Evolutionary conservation across 495 filamentous ascomycete genomes (phyloP), one percentile per base, ranked within the genome.

Genomic region (Lophiostoma macrostomum): DNA sequence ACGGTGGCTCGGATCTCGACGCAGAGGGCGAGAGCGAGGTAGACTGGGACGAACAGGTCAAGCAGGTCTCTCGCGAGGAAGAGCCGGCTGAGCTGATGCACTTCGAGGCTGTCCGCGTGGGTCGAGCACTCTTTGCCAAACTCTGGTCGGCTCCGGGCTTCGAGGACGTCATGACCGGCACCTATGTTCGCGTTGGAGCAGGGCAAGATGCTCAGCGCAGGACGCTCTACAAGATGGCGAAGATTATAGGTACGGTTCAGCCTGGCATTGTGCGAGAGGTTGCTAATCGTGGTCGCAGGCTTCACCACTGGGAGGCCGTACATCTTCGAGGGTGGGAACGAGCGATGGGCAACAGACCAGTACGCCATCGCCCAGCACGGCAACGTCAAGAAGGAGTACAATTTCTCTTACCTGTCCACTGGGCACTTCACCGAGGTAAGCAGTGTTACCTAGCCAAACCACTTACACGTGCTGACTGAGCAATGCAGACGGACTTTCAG

Each of bases 71-170:
- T 11, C 77, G 74, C 37, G 75, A 81, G 35, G 79, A 84, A 41
- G 75, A 74, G 18, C 84, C 80, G 11, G 82, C 86, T 11, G 81
- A 83, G 10, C 74, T 95, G n/a, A 72, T 76, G 2, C 90, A 98
- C 63, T 77, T 94, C 55, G 85, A 96, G 60, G 82, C 86, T 39
- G 78, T 87, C 52, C 82, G 87, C 50, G 76, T 98, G 51, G 88
- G 91, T 18, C 80, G 94, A 28, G 81, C 73, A 53, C 84, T 86
- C 59, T 90, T 97, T 60, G 83, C 83, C 4, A 80, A 87, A 63
- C 84, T 95, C 34, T 94, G 88, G 73, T 96, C 93, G 73, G 88
- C 87, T 54, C 93, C 93, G 18, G 84, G 84, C 10, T 95, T 99
- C 49, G 84, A 90, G 14, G 77, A 88, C 27, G 78, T 84, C 24